Evolutionary conservation across 1,139 yeast species (phyloP), one percentile per base, ranked within the genome.

Genomic region (Yamadazyma epiphylla): DNA sequence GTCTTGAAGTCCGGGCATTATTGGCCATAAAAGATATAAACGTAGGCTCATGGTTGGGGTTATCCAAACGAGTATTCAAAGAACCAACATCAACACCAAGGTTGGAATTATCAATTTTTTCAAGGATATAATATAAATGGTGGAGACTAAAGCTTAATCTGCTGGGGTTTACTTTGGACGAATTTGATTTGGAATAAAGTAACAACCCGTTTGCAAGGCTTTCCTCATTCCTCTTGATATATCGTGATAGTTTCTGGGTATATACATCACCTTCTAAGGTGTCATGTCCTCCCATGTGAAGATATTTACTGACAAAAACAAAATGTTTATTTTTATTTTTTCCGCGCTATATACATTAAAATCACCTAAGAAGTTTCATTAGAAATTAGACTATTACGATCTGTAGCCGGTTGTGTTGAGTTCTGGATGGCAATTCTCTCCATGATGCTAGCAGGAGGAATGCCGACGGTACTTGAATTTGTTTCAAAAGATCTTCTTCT

Each of bases 361-460:
- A 17, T 17, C 9, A 17, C 7, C 20, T 17, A 17, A 17, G 20
- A 17, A 17, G 20, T 17, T 7, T 17, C 20, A 10, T 17, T 7
- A 17, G 20, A 17, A 7, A 10, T 17, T 17, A 17, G 7, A 10
- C 20, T 17, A 17, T 17, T 17, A 7, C 20, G 7, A 10, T 17
- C 20, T 7, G 20, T 10, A 7, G 10, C 7, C 7, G 20, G 20
- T 10, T 7, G 7, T 10, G 20, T 7, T 7, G 7, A 10, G n/a
- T n/a, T n/a, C n/a, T n/a, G n/a, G n/a, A n/a, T n/a, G 10, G 9
- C 20, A 17, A 17, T 11, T 35, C 80, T 55, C 38, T 75, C 82
- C 60, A 76, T 56, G 8, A 77, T 75, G 37, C 80, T 73, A 2
- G 81, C 80, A 0, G 83, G 82, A 1, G 82, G 74, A n/a, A 77